These are phyloP conservation scores for Cladophialophora yegresii DNA, from an alignment of 2,329 filamentous ascomycete species.

Conservation along the genomic window DNA sequence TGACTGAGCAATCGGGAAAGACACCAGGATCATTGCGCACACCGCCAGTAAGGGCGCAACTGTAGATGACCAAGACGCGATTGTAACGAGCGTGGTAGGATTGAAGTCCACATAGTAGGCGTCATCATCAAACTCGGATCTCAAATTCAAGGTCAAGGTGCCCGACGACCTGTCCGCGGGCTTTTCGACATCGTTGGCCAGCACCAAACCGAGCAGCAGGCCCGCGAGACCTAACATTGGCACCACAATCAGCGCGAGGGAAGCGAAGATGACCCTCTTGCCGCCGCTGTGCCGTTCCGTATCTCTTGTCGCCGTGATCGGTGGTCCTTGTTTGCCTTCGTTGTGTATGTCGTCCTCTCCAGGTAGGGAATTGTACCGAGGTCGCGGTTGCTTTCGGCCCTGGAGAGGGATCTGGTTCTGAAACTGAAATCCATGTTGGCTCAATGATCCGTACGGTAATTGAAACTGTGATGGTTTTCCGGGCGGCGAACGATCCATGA, in stretches of 20 bases:
- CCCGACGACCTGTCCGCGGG: not conserved
- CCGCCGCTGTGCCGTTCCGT: not conserved
- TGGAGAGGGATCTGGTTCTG: slow-evolving; percentile 2
- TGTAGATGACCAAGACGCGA: slow-evolving; percentile 38
- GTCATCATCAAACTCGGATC: slow-evolving; percentile 12
- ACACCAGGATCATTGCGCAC: slow-evolving; percentile 36
- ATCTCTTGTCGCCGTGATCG: not conserved
- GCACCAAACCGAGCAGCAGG: slow-evolving; percentile 7
- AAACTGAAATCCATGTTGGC: not conserved
- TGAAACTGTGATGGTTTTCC: not conserved
- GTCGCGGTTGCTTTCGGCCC: not conserved
- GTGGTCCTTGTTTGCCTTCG: not conserved
- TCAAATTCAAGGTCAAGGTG: not conserved
- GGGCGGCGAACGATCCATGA: not conserved
- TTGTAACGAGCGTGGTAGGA: slow-evolving; percentile 33
- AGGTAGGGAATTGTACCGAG: not conserved
- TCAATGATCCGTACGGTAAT: not conserved
- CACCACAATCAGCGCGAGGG: slow-evolving; percentile 3
- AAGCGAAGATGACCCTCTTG: slow-evolving; percentile 1
- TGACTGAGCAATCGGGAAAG: slow-evolving; percentile 34
- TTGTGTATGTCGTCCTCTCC: not conserved
- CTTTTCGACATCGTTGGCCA: slow-evolving; percentile 3
- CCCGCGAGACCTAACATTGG: slow-evolving; percentile 8
- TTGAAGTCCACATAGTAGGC: slow-evolving; percentile 34
- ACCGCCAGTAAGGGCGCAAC: slow-evolving; percentile 35